Base-by-base conservation (phyloP, 768 basidiomycete genomes). In the Lactifluus echinatus region DNA sequence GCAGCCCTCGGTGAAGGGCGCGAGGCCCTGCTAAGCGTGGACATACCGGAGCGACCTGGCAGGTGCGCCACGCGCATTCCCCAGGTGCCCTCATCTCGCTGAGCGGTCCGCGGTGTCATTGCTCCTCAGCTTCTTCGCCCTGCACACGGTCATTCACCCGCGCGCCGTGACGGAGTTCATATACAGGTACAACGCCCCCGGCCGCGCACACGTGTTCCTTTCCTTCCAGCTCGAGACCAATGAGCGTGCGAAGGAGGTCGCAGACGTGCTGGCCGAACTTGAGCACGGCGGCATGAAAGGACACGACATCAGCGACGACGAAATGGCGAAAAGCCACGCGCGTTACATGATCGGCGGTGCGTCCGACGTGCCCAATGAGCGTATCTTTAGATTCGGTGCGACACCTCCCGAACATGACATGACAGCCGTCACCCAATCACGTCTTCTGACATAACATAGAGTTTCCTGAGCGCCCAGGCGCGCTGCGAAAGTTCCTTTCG, bases 1-100 rank as follows among this genome's bases (percentile, higher is more conserved):
- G 96, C 96, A 3, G 93, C 97, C 70, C 77, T 98, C 19, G 96
- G 96, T 61, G 96, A 99, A 71, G 87, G 95, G 11, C 80, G 88
- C 51, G 96, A 99, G 72, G 96, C 89, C 0, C 77, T 98, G 45
- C 77, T 98, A 63, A 89, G 89, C 65, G 89, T 97, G n/a, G 87
- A 90, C 65, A 87, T 98, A 52, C 93, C 96, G 23, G 96, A 99
- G 69, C 76, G 73, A 57, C 89, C 93, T 4, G 96, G 96, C 73
- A 90, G 87, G 94, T 85, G 68, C 63, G 80, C 71, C 4, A 15
- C 31, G 19, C 17, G 28, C 7, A 52, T 40, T 21, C 23, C 17
- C 15, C 42, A 19, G 42, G 23, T 28, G 26, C 31, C 39, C n/a
- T 34, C 1, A 2, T 36, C 43, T 37, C 14, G 46, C 40, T 57